Conservation (phyloP, 805 yeast genomes). For the Barnettozyma botsteinii region DNA sequence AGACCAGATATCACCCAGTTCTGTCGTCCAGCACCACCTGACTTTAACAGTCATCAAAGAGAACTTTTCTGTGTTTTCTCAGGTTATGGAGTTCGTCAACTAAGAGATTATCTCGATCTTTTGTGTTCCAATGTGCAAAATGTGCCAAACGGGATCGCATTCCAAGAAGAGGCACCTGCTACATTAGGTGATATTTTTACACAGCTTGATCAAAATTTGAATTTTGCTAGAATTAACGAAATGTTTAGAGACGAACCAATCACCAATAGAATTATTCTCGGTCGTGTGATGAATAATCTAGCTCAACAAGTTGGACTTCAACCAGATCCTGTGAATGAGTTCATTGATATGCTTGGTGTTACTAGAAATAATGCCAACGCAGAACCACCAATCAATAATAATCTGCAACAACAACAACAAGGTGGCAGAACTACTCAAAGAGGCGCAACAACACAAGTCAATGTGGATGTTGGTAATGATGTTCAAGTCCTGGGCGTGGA, state of each 20-base stretch:
- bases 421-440: background rate
- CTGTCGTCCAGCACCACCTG: slow-evolving; percentile 91
- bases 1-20: slow-evolving; percentile 78
- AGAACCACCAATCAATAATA: too few species aligned
- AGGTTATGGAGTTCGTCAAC: slow-evolving; percentile 77
- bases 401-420: too few species aligned
- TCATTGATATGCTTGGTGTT: too few species aligned
- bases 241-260: background rate
- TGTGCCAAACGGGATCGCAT: background rate
- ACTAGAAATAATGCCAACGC: too few species aligned
- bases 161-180: background rate
- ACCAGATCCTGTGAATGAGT: too few species aligned
- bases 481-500: slow-evolving; percentile 2
- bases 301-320: background rate
- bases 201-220: background rate
- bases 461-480: background rate
- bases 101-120: slow-evolving; percentile 62
- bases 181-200: background rate
- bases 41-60: slow-evolving; percentile 81
- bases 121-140: slow-evolving; percentile 10
- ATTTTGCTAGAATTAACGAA: slow-evolving; percentile 3
- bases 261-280: background rate
- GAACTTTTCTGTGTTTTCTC: slow-evolving; percentile 87
- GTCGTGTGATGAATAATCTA: background rate
- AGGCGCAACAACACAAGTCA: background rate